Evolutionary conservation across 805 yeast species (phyloP).

Genomic region (Ogataea sp.): DNA sequence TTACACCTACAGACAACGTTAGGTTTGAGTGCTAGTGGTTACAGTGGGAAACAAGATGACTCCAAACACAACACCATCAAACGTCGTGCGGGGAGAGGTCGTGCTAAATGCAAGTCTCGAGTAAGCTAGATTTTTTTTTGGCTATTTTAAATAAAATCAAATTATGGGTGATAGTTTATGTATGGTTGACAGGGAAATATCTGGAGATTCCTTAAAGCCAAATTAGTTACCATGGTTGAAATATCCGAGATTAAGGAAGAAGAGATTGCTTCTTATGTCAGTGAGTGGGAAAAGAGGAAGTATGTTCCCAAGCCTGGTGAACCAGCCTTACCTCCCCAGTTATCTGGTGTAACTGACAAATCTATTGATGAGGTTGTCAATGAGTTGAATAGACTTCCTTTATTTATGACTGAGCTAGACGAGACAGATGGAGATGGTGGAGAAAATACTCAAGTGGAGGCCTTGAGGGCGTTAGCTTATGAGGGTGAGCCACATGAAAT

Average conservation of each 20-base stretch:
- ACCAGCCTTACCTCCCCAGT: constrained; percentile 76
- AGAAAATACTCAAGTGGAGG: constrained; percentile 70
- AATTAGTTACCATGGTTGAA: constrained; percentile 18
- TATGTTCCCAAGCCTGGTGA: constrained; percentile 38
- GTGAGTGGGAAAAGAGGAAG: constrained; percentile 25
- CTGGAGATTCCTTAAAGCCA: too few relatives aligned
- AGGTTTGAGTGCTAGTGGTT: too few relatives aligned
- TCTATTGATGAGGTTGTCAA: constrained; percentile 67
- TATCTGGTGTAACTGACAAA: constrained; percentile 54
- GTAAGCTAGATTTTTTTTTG: too few relatives aligned
- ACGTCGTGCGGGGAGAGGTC: too few relatives aligned
- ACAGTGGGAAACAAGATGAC: too few relatives aligned
- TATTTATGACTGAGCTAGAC: constrained; percentile 86
- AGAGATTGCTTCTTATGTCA: constrained; percentile 12
- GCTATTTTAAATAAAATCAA: too few relatives aligned
- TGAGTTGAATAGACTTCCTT: constrained; percentile 79
- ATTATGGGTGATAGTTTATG: too few relatives aligned
- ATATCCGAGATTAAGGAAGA: constrained; percentile 18
- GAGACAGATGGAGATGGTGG: constrained; percentile 73
- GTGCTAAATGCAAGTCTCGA: too few relatives aligned
- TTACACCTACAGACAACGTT: too few relatives aligned
- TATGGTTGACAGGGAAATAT: too few relatives aligned
- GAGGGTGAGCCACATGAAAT: constrained; percentile 95
- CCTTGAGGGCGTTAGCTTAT: constrained; percentile 82
- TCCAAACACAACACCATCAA: too few relatives aligned